Evolutionary conservation across 306 rosid species (phyloP), one percentile per base, ranked within the genome.

Genomic region (Oxytropis ochrocephala): DNA sequence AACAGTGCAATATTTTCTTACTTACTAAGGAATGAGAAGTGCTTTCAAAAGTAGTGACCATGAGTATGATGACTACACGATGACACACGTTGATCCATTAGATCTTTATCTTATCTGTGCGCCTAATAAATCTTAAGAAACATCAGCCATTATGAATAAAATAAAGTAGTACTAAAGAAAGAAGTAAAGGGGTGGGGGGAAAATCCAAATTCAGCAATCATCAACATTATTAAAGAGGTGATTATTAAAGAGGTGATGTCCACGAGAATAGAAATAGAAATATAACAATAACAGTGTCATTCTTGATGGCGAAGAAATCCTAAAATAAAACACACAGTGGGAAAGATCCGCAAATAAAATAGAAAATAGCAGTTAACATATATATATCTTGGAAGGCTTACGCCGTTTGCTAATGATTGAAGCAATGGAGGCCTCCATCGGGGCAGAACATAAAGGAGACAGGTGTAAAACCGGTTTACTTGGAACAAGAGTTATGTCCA

Each of bases 11-110:
- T 24, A 12, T 47, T 38, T 46, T 29, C 80, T 80, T 75, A 65
- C 49, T 50, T 29, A 70, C 35, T 64, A 80, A 75, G 84, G 21
- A 70, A 75, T 11, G 44, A 41, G 14, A 42, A 75, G 78, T 75
- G 80, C 42, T 49, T 66, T 48, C 58, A 50, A 80, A 80, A 80
- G 80, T 19, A 32, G 60, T 41, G 33, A 57, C 46, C 72, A 58
- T 7, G n/a, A n/a, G n/a, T n/a, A n/a, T n/a, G n/a, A n/a, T n/a
- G 3, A 49, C 39, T 11, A 13, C 14, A 44, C 4, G 6, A 21
- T n/a, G n/a, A 24, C 29, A 24, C 29, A 3, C 29, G 3, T 24
- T 64, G 77, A 72, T 57, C 84, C 60, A 64, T 62, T 29, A 47
- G 1, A 50, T 14, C 64, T 59, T 59, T 72, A 5, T 57, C 17